Conservation (phyloP, 768 basidiomycete species). For the Ephemerocybe angulata region DNA sequence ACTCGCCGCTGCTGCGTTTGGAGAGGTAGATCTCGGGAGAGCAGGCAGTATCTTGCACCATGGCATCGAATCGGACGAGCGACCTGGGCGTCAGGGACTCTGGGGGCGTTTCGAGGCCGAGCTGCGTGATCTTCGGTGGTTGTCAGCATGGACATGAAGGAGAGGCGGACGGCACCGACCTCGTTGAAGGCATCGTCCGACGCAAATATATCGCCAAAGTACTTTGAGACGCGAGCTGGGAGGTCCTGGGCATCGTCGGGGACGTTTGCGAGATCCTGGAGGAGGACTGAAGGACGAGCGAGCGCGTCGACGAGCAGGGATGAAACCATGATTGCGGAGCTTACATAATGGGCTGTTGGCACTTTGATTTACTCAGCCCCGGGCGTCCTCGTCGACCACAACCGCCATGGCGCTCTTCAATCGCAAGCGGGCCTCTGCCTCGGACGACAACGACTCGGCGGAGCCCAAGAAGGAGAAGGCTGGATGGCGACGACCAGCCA, state of each 20-base stretch:
- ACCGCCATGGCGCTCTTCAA: conserved; percentile 54
- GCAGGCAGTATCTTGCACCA: conserved; percentile 80
- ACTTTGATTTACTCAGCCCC: conserved; percentile 1
- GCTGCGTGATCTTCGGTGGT: conserved; percentile 50
- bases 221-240: conserved; percentile 37
- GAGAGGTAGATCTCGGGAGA: conserved; percentile 73
- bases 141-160: neutral
- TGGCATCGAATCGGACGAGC: conserved; percentile 68
- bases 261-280: conserved; percentile 46
- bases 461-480: conserved; percentile 80
- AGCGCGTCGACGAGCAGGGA: conserved; percentile 43
- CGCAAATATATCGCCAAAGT: conserved; percentile 47
- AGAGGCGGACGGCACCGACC: conserved; percentile 20
- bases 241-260: conserved; percentile 31
- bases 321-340: conserved; percentile 45
- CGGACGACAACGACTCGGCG: conserved; percentile 39
- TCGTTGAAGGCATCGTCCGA: conserved; percentile 37
- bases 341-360: conserved; percentile 16
- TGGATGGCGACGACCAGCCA: conserved; percentile 81
- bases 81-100: conserved; percentile 46
- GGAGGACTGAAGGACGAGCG: conserved; percentile 42
- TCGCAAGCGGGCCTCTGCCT: conserved; percentile 43
- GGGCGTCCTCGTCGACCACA: conserved; percentile 12
- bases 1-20: conserved; percentile 34
- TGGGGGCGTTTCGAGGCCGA: conserved; percentile 48